These are phyloP conservation scores for Chytriomyces confervae DNA, from an alignment of 192 early-diverging fungal species.

Conservation along the genomic window DNA sequence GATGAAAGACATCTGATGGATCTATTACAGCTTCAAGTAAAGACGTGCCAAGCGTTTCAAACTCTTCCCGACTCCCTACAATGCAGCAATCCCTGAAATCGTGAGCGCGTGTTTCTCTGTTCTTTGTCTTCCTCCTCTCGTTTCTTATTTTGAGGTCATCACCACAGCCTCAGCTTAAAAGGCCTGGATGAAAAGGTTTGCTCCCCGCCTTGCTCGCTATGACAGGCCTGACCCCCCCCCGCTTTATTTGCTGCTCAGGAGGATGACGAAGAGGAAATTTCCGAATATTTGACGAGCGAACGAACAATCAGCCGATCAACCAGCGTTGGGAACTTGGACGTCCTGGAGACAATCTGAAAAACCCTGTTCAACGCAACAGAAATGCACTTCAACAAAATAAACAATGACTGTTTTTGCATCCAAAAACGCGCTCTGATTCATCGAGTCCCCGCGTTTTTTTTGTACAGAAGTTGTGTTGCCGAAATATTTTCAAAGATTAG, in stretches of 20 bases:
- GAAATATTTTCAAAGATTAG: too few species aligned
- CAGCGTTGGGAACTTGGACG: conserved; percentile 10
- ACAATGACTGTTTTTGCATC: too few species aligned
- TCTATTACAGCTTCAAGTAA: not conserved
- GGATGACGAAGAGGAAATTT: not conserved
- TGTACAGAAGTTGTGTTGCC: too few species aligned
- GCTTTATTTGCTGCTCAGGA: not conserved
- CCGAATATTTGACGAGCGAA: conserved; percentile 22
- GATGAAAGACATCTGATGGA: not conserved
- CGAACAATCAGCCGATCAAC: conserved; percentile 32
- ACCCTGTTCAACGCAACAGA: too few species aligned
- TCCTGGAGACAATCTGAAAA: conserved; percentile 6
- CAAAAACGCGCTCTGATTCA: too few species aligned
- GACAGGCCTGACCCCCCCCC: not conserved
- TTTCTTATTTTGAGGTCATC: not conserved
- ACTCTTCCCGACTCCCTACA: too few species aligned
- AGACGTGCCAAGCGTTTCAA: not conserved
- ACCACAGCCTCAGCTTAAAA: not conserved
- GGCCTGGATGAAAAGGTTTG: not conserved
- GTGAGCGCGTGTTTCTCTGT: not conserved
- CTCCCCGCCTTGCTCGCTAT: not conserved
- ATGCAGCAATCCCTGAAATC: not conserved
- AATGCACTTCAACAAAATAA: too few species aligned
- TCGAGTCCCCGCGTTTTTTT: too few species aligned
- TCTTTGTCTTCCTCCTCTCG: not conserved